Conservation (phyloP, 1,284 basidiomycete species). For the Meripilus lineatus region DNA sequence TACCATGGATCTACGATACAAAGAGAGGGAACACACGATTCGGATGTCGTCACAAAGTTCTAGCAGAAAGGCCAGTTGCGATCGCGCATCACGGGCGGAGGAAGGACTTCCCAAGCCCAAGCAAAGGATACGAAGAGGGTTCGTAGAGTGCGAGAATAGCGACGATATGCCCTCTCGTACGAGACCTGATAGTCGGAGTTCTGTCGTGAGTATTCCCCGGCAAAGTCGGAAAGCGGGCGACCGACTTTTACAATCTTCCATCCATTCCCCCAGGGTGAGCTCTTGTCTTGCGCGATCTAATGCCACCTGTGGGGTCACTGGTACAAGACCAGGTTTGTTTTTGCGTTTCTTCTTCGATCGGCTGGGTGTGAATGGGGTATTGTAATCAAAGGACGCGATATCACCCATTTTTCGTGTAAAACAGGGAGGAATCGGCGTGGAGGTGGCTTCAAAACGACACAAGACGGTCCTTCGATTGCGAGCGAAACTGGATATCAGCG, state of each 20-base stretch:
- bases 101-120: slow-evolving; percentile 68
- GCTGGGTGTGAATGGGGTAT: slow-evolving; percentile 32
- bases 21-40: slow-evolving; percentile 47
- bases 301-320: slow-evolving; percentile 17
- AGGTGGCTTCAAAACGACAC: no score
- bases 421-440: no score
- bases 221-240: slow-evolving; percentile 24
- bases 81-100: slow-evolving; percentile 52
- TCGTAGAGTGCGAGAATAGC: no score
- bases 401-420: no score
- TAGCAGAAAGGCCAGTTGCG: slow-evolving; percentile 63
- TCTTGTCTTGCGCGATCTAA: slow-evolving; percentile 22
- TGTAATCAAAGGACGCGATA: slow-evolving; percentile 28
- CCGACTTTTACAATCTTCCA: slow-evolving; percentile 24
- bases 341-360: slow-evolving; percentile 27
- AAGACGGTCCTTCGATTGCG: no score
- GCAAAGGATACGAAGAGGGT: slow-evolving; percentile 40
- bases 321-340: slow-evolving; percentile 18
- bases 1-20: slow-evolving; percentile 8
- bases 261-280: slow-evolving; percentile 22
- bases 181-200: no score
- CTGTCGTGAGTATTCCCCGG: background rate
- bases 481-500: no score
- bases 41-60: slow-evolving; percentile 44
- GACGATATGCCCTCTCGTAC: no score